Percentiles rank a stretch among this genome's conserved stretches.
These are phyloP conservation scores for Suillus spraguei DNA, from an alignment of 768 basidiomycete genomes.

Conservation along the genomic window DNA sequence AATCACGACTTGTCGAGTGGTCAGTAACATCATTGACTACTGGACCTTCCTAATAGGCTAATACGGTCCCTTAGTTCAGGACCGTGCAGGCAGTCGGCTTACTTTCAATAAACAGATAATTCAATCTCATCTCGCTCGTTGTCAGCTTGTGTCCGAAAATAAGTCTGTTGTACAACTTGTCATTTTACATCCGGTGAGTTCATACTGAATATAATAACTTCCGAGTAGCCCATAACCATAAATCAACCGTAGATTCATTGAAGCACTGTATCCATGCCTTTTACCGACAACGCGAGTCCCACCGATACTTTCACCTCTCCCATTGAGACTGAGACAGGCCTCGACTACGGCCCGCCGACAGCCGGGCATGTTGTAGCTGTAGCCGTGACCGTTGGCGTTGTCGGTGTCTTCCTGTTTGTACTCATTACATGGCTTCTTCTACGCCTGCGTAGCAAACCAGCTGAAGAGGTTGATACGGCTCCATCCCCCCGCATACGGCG, in stretches of 20 bases:
- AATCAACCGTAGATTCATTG: background rate
- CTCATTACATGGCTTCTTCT: constrained; percentile 29
- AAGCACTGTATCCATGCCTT: constrained; percentile 14
- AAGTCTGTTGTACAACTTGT: background rate
- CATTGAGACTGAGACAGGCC: constrained; percentile 6
- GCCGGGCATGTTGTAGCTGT: constrained; percentile 24
- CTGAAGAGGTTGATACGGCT: background rate
- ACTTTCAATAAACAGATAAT: background rate
- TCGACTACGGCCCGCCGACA: constrained; percentile 20
- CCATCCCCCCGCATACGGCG: constrained; percentile 6
- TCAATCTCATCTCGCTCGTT: background rate
- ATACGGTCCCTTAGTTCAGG: too few species aligned
- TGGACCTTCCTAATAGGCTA: constrained; percentile 18
- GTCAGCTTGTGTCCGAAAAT: background rate
- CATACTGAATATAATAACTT: background rate
- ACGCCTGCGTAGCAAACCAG: constrained; percentile 23
- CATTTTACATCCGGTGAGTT: background rate
- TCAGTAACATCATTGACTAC: constrained; percentile 7
- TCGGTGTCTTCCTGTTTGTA: constrained; percentile 26
- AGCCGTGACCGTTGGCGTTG: constrained; percentile 27
- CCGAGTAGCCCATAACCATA: background rate
- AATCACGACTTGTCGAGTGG: background rate
- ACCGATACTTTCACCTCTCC: constrained; percentile 14
- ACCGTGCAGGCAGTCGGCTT: background rate
- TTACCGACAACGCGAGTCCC: constrained; percentile 11